A percentile compares a stretch with the other conserved stretches of the same genome.
Evolutionary conservation across 768 basidiomycete genomes (phyloP).

Genomic region (Agrocybe chaxingu): DNA sequence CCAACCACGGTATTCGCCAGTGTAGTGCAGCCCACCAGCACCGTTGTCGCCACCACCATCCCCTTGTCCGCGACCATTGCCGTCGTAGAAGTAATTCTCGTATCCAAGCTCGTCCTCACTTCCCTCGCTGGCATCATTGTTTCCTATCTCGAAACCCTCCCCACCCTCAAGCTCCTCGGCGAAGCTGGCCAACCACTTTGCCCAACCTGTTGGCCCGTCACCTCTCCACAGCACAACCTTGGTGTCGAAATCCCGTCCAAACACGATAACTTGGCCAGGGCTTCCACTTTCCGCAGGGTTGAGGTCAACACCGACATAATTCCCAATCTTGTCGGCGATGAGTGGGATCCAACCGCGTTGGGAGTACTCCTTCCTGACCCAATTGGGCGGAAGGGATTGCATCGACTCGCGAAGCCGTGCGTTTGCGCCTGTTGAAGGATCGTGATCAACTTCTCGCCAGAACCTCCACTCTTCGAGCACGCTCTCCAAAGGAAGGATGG

Average conservation of each 20-base stretch:
- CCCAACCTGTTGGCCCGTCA: conserved; percentile 91
- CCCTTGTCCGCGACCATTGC: conserved; percentile 71
- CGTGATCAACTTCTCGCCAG: conserved; percentile 92
- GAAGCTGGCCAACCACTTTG: conserved; percentile 87
- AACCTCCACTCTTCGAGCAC: conserved; percentile 95
- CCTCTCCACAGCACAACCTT: conserved; percentile 95
- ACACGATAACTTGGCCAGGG: conserved; percentile 93
- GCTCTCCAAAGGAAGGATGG: conserved; percentile 88
- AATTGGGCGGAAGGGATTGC: conserved; percentile 86
- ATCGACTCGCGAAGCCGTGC: conserved; percentile 66
- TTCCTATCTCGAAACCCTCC: conserved; percentile 82
- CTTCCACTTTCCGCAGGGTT: conserved; percentile 77
- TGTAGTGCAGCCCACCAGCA: conserved; percentile 65
- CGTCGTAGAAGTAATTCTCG: conserved; percentile 83
- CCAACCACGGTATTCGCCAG: conserved; percentile 91
- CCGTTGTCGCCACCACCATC: conserved; percentile 78
- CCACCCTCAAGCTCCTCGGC: conserved; percentile 91
- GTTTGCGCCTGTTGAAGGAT: conserved; percentile 84
- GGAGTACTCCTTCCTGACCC: conserved; percentile 88
- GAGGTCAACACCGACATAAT: conserved; percentile 95
- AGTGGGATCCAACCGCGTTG: conserved; percentile 97
- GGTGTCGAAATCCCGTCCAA: conserved; percentile 98
- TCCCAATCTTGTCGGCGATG: conserved; percentile 89
- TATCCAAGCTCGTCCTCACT: conserved; percentile 87
- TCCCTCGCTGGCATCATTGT: conserved; percentile 55